Conservation (phyloP, 2,329 filamentous ascomycete species). For the Fusarium pseudograminearum region DNA sequence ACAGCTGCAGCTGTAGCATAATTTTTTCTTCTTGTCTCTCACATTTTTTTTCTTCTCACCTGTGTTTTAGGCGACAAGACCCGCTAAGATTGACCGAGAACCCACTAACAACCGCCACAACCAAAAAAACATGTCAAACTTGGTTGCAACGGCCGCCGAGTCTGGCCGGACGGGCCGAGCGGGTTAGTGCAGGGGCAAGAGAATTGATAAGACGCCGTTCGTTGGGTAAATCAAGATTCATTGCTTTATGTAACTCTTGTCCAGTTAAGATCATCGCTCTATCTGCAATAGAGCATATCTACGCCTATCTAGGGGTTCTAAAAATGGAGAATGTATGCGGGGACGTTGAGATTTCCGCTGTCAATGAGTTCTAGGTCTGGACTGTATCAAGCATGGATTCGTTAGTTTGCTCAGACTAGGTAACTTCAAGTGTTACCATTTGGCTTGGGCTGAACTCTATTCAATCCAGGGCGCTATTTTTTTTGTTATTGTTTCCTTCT, state of each 20-base stretch:
- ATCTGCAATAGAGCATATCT: background rate
- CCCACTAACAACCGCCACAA: conserved; percentile 34
- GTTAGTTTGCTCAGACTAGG: background rate
- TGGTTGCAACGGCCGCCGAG: conserved; percentile 36
- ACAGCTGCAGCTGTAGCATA: background rate
- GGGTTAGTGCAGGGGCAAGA: conserved; percentile 24
- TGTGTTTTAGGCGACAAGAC: conserved; percentile 14
- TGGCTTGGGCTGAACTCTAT: background rate
- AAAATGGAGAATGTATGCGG: conserved; percentile 1
- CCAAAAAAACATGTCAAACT: conserved; percentile 21
- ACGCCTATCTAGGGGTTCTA: background rate
- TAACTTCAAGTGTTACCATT: background rate
- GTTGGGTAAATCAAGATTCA: conserved; percentile 21
- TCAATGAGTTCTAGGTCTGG: background rate
- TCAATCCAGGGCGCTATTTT: background rate
- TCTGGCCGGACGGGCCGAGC: conserved; percentile 39
- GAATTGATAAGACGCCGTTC: conserved; percentile 13
- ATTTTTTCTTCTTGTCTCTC: background rate
- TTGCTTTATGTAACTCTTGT: conserved; percentile 15
- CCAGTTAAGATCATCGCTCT: background rate
- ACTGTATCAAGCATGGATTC: background rate
- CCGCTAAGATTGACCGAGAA: conserved; percentile 28
- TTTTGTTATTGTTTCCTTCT: background rate
- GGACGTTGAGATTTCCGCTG: conserved; percentile 7
- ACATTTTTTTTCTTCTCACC: conserved; percentile 13